Base-by-base conservation (phyloP, 495 filamentous ascomycete genomes). In the Xylaria cubensis region DNA sequence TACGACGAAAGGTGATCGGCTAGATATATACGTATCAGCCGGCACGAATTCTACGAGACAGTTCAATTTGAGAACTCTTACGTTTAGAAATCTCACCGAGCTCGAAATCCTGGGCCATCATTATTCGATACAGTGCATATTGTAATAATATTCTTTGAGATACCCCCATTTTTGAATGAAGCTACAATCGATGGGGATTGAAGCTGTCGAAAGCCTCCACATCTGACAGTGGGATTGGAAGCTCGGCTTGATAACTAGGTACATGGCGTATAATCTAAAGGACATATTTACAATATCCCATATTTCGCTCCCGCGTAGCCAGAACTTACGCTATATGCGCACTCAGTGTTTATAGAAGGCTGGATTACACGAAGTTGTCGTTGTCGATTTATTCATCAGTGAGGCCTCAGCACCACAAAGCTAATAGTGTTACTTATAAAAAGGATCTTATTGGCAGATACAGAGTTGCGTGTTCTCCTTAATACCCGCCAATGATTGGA, bases 1-100 rank as follows among this genome's bases (percentile, higher is more conserved):
- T 92, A 61, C 86, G 91, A 72, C 85, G 85, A 65, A 85, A 89
- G 72, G 55, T 78, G 13, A 75, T 78, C 53, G 64, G 55, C 42
- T 76, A 61, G 51, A n/a, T 24, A 26, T n/a, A 4, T 67, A 9
- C 12, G 13, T 36, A 41, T 41, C 41, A 19, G 9, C 13, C 58
- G 5, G 15, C 7, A 12, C 12, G 34, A n/a, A 21, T 36, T 39
- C 58, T 21, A 39, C 13, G n/a, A 41, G 34, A 17, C 4, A 7
- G 19, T 61, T n/a, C 15, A 21, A 61, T 39, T 4, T 7, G n/a
- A 32, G 55, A 36, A 15, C 29, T 15, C 12, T 13, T 1, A 32
- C 13, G 9, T 32, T 32, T 7, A 0, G 3, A 32, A 56, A 17
- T 32, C 26, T 17, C 26, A 32, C 53, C 24, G 12, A 4, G 26